Evolutionary conservation across 805 yeast species (phyloP), one percentile per base, ranked within the genome.

Genomic region (Wickerhamiella vanderwaltii): DNA sequence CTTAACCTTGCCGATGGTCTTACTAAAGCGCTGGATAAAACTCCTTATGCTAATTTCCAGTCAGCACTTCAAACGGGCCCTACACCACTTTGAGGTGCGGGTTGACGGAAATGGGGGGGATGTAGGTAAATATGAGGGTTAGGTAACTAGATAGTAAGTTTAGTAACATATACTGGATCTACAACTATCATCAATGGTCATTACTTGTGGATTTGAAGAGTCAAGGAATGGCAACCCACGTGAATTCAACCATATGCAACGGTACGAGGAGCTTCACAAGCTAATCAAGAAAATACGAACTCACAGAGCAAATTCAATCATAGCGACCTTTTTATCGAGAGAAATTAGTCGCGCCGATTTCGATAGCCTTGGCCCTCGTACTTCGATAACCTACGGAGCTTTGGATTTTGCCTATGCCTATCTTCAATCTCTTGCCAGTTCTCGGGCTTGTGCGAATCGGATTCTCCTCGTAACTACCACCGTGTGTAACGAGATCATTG

Each of bases 321-420:
- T 42, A 7, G 41, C 45, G 5, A 23, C 32, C 22, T 42, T 31
- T 17, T 29, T 32, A 12, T 25, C 23, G 15, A 17, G 22, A 7
- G 20, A 3, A 3, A 18, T 39, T 12, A 28, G 26, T 15, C 30
- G 40, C 18, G 18, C 26, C 5, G 91, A 82, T 53, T 48, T 79
- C 7, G 63, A 61, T 34, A 76, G 72, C 49, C 57, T 81, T 12
- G 61, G 65, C 39, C 75, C 77, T 15, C 80, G 72, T 26, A 79
- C 78, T 53, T 81, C 91, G 88, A 60, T 81, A 23, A 77, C 76
- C 51, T 88, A 80, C 52, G 77, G 77, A 51, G 73, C 78, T 49
- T 68, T 81, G 29, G 63, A 79, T 0, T 72, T 79, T 42, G 58
- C 77, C 15, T 81, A 67, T 56, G 85, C 78, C 52, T 66, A 68